Evolutionary conservation across 2,329 filamentous ascomycete genomes (phyloP).

Genomic region (Penicillium vulpinum): DNA sequence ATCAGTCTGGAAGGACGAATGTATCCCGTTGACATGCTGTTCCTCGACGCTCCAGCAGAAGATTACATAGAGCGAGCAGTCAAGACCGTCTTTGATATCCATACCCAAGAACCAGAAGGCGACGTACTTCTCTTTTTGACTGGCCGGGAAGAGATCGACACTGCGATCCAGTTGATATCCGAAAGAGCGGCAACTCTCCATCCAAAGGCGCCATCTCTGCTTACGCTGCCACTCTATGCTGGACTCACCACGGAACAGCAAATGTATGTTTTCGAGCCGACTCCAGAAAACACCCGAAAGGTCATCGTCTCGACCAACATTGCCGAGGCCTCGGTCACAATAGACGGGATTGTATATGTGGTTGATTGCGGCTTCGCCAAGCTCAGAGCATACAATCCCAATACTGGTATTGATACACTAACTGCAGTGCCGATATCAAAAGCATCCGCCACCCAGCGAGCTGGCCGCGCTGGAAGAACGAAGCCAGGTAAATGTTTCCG

Average conservation of each 20-base stretch:
- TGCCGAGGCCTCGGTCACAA: slow-evolving; percentile 92
- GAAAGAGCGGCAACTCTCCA: slow-evolving; percentile 68
- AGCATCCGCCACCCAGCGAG: slow-evolving; percentile 87
- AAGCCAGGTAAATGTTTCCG: slow-evolving; percentile 91
- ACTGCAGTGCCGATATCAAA: slow-evolving; percentile 81
- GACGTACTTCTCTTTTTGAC: slow-evolving; percentile 92
- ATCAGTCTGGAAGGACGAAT: slow-evolving; percentile 84
- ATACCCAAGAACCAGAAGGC: slow-evolving; percentile 74
- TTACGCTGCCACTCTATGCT: slow-evolving; percentile 80
- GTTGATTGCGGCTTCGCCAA: slow-evolving; percentile 92
- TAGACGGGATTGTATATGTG: slow-evolving; percentile 87
- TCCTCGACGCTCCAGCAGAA: slow-evolving; percentile 73
- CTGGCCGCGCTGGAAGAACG: slow-evolving; percentile 85
- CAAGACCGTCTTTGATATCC: slow-evolving; percentile 83
- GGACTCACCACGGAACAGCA: slow-evolving; percentile 88
- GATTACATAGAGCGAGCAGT: slow-evolving; percentile 84
- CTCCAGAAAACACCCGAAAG: slow-evolving; percentile 79
- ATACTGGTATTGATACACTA: slow-evolving; percentile 82
- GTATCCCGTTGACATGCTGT: slow-evolving; percentile 85
- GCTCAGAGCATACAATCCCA: slow-evolving; percentile 78
- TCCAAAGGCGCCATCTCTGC: slow-evolving; percentile 59
- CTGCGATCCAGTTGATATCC: slow-evolving; percentile 72
- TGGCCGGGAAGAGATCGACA: slow-evolving; percentile 89
- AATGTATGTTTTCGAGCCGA: slow-evolving; percentile 88
- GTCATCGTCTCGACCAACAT: slow-evolving; percentile 95